phyloP scores from a whole-genome alignment of 1,284 basidiomycete species.

The Schizopora paradoxa region DNA sequence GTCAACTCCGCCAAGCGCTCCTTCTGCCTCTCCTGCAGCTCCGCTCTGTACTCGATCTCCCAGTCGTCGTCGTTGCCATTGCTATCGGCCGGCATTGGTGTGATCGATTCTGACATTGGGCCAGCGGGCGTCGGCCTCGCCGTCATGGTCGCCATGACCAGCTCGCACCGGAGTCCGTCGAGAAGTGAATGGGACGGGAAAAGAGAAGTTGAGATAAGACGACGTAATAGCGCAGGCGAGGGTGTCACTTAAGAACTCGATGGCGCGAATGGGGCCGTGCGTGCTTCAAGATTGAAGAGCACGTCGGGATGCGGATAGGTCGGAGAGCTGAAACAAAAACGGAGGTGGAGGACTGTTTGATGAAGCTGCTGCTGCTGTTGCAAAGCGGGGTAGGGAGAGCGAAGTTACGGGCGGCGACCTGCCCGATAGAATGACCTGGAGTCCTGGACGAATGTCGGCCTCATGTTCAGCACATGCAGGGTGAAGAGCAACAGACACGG shows the following conservation, averaged over 20 bases:
- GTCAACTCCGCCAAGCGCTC: not conserved
- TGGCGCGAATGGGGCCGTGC: too few relatives aligned
- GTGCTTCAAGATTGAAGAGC: not conserved
- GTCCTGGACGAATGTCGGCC: too few relatives aligned
- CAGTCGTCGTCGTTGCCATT: constrained; percentile 11
- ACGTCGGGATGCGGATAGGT: not conserved
- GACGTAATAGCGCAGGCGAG: not conserved
- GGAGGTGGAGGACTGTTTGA: not conserved
- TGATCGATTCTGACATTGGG: constrained; percentile 6
- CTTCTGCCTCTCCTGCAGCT: constrained; percentile 2
- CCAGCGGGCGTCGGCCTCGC: constrained; percentile 8
- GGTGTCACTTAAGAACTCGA: not conserved
- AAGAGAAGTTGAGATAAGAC: not conserved
- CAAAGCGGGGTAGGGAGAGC: too few relatives aligned
- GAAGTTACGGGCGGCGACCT: too few relatives aligned
- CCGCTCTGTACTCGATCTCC: not conserved
- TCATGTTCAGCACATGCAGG: too few relatives aligned
- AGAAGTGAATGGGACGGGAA: constrained; percentile 2
- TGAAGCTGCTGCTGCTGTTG: too few relatives aligned
- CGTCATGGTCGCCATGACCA: constrained; percentile 10
- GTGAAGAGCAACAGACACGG: too few relatives aligned
- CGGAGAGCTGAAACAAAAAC: not conserved
- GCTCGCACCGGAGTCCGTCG: constrained; percentile 1
- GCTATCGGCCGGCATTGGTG: not conserved
- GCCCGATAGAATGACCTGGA: too few relatives aligned